Evolutionary conservation across 2,329 filamentous ascomycete species (phyloP).

Genomic region (Diaporthe citriasiana): DNA sequence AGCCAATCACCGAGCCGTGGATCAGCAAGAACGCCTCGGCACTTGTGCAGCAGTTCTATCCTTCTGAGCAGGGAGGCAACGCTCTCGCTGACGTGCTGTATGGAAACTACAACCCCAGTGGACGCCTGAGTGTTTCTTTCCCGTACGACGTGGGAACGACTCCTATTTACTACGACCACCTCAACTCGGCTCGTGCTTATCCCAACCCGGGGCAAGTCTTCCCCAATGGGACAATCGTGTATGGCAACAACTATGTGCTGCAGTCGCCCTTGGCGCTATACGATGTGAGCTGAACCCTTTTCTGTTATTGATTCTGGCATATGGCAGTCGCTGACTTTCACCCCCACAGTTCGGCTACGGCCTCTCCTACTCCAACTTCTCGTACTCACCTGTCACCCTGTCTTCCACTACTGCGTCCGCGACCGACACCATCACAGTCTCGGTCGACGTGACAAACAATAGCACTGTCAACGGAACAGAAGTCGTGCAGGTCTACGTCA

Average conservation of each 20-base stretch:
- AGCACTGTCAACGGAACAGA: conserved; percentile 71
- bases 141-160: conserved; percentile 76
- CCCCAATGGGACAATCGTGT: conserved; percentile 72
- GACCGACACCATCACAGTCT: conserved; percentile 69
- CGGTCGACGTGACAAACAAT: conserved; percentile 74
- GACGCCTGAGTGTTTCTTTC: conserved; percentile 76
- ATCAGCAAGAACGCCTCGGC: conserved; percentile 75
- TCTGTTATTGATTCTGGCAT: background rate
- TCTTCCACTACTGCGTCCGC: conserved; percentile 62
- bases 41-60: conserved; percentile 82
- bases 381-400: conserved; percentile 67
- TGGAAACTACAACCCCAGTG: conserved; percentile 75
- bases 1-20: conserved; percentile 81
- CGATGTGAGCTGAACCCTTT: conserved; percentile 46
- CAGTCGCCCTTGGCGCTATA: conserved; percentile 72
- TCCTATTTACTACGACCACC: conserved; percentile 80
- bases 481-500: conserved; percentile 78
- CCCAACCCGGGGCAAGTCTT: conserved; percentile 67
- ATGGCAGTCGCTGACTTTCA: background rate
- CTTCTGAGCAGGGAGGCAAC: conserved; percentile 76
- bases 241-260: conserved; percentile 76
- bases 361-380: conserved; percentile 74
- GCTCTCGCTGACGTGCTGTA: conserved; percentile 77
- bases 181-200: conserved; percentile 73
- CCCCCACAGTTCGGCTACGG: conserved; percentile 72